Percentiles rank a stretch among this genome's conserved stretches.
Evolutionary conservation across 495 filamentous ascomycete genomes (phyloP).

Genomic region (Lasiosphaeria miniovina): DNA sequence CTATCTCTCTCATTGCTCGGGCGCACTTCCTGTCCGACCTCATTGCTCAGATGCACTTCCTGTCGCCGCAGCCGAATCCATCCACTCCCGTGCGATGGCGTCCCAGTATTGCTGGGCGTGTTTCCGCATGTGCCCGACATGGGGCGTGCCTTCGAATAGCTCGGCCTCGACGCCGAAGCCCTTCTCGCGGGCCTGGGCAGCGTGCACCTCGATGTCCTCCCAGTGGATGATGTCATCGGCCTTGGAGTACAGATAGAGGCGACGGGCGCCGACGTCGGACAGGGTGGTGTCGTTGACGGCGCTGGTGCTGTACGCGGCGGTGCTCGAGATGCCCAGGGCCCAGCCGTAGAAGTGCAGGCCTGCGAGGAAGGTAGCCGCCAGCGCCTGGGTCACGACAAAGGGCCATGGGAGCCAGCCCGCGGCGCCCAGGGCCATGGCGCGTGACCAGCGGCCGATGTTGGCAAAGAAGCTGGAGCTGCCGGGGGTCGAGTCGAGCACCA

Average conservation of each 20-base stretch:
- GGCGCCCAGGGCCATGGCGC: conserved; percentile 51
- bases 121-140: conserved; percentile 54
- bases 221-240: conserved; percentile 54
- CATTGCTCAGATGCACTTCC: neutral
- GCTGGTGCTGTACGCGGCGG: conserved; percentile 33
- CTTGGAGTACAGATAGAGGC: conserved; percentile 53
- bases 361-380: conserved; percentile 39
- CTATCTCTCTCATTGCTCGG: neutral
- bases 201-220: conserved; percentile 52
- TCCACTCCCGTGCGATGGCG: conserved; percentile 45
- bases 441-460: conserved; percentile 49
- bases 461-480: conserved; percentile 46
- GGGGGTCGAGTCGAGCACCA: conserved; percentile 52
- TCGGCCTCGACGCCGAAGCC: conserved; percentile 44
- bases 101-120: conserved; percentile 54
- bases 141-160: conserved; percentile 51
- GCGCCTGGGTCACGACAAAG: conserved; percentile 38
- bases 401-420: conserved; percentile 41
- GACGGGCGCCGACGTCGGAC: conserved; percentile 27
- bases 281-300: conserved; percentile 35
- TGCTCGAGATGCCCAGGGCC: conserved; percentile 31
- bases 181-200: conserved; percentile 37
- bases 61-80: conserved; percentile 12
- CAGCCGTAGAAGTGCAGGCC: conserved; percentile 28
- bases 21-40: neutral